Percentiles rank a stretch among this genome's conserved stretches.
phyloP scores from a whole-genome alignment of 2,329 filamentous ascomycete genomes.

The Phaeosphaeria sp. region DNA sequence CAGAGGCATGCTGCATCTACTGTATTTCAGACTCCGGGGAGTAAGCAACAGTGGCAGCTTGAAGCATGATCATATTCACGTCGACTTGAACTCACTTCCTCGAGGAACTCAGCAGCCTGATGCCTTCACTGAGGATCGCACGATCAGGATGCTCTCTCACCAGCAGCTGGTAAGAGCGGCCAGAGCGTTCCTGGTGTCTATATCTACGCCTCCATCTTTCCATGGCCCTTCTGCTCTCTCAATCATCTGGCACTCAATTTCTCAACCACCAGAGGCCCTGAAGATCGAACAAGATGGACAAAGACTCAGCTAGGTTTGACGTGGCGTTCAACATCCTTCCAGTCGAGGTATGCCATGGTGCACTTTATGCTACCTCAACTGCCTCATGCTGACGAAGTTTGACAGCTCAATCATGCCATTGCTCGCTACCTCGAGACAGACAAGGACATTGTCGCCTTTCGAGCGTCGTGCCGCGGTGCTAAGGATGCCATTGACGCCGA shows the following conservation, averaged over 20 bases:
- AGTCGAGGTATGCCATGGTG: constrained; percentile 33
- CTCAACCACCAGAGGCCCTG: background rate
- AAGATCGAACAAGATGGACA: constrained; percentile 14
- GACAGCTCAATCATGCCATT: constrained; percentile 51
- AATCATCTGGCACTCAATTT: background rate
- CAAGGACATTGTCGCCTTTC: constrained; percentile 52
- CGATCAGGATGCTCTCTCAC: constrained; percentile 5
- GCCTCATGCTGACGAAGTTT: constrained; percentile 3
- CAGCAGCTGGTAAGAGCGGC: background rate
- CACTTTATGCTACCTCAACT: background rate
- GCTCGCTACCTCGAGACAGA: constrained; percentile 49
- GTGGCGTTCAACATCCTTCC: constrained; percentile 41
- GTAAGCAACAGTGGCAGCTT: background rate
- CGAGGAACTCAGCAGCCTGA: background rate
- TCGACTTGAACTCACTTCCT: background rate
- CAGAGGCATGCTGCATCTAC: background rate
- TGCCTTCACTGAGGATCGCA: constrained; percentile 8
- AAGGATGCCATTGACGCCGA: constrained; percentile 50
- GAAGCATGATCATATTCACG: constrained; percentile 4
- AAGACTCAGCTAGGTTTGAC: constrained; percentile 3
- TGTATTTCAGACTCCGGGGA: background rate
- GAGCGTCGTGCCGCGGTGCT: constrained; percentile 48
- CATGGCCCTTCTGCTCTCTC: background rate
- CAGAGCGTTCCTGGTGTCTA: background rate
- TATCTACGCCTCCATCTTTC: background rate